phyloP scores from a whole-genome alignment of 2,329 filamentous ascomycete species.

The Alternaria postmessia region DNA sequence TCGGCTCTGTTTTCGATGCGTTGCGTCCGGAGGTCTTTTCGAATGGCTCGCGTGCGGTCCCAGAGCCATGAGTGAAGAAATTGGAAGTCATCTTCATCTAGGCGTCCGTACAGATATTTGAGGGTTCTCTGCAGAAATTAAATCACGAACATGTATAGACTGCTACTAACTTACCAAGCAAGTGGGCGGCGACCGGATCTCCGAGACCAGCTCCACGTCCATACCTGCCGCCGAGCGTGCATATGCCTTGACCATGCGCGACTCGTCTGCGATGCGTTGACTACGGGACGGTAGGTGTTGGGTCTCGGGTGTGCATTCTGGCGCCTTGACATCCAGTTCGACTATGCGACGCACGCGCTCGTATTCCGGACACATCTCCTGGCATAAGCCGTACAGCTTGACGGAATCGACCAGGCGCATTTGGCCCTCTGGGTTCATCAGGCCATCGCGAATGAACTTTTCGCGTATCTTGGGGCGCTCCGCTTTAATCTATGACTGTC shows the following conservation, averaged over 20 bases:
- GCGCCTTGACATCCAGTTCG: slow-evolving; percentile 67
- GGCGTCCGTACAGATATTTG: slow-evolving; percentile 55
- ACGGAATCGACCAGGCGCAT: slow-evolving; percentile 67
- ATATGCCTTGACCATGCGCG: slow-evolving; percentile 70
- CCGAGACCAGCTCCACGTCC: slow-evolving; percentile 69
- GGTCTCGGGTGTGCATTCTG: slow-evolving; percentile 60
- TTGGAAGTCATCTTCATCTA: slow-evolving; percentile 59
- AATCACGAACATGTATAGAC: slow-evolving; percentile 22
- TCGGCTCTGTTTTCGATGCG: slow-evolving; percentile 63
- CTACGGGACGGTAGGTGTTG: slow-evolving; percentile 40
- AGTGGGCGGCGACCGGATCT: slow-evolving; percentile 65
- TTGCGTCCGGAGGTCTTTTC: slow-evolving; percentile 72
- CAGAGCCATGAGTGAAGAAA: slow-evolving; percentile 70
- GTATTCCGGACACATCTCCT: slow-evolving; percentile 70
- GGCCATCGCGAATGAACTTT: slow-evolving; percentile 46
- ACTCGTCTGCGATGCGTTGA: slow-evolving; percentile 56
- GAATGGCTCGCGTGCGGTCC: slow-evolving; percentile 70
- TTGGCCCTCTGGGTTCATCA: slow-evolving; percentile 64
- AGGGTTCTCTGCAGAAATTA: slow-evolving; percentile 49
- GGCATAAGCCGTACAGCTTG: slow-evolving; percentile 67
- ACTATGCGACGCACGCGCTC: slow-evolving; percentile 69
- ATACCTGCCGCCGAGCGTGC: slow-evolving; percentile 68
- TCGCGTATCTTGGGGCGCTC: slow-evolving; percentile 42
- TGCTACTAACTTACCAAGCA: slow-evolving; percentile 46
- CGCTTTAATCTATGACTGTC: slow-evolving; percentile 52